These are phyloP conservation scores for Apiospora marii DNA, from an alignment of 2,329 filamentous ascomycete genomes.

Conservation along the genomic window DNA sequence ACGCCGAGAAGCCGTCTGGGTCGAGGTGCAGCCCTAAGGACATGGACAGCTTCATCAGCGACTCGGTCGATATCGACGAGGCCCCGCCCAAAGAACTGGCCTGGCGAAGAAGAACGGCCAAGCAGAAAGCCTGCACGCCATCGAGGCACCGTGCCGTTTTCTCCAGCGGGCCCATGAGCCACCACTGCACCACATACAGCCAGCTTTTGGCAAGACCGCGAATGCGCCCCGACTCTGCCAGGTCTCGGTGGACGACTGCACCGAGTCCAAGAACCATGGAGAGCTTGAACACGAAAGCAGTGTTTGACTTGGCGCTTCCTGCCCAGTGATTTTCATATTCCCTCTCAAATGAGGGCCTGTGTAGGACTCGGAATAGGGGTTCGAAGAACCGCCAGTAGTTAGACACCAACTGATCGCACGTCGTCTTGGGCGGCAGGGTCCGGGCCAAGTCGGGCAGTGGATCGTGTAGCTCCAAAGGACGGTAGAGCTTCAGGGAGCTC, in stretches of 20 bases:
- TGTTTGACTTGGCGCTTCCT: background rate
- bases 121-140: slow-evolving; percentile 38
- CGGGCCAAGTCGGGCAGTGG: slow-evolving; percentile 17
- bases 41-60: slow-evolving; percentile 41
- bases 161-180: slow-evolving; percentile 39
- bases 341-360: background rate
- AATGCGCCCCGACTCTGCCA: slow-evolving; percentile 31
- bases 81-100: slow-evolving; percentile 35
- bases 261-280: slow-evolving; percentile 37
- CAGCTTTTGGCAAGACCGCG: slow-evolving; percentile 38
- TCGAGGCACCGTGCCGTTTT: slow-evolving; percentile 35
- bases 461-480: background rate
- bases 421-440: slow-evolving; percentile 10
- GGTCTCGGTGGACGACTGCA: slow-evolving; percentile 33
- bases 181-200: slow-evolving; percentile 40
- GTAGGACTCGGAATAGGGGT: slow-evolving; percentile 26
- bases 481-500: background rate
- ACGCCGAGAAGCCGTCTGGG: slow-evolving; percentile 31
- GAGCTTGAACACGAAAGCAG: slow-evolving; percentile 35
- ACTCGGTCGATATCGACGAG: slow-evolving; percentile 38
- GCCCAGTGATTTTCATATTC: slow-evolving; percentile 23
- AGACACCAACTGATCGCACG: slow-evolving; percentile 19
- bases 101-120: slow-evolving; percentile 37
- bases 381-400: slow-evolving; percentile 25
- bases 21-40: slow-evolving; percentile 43